phyloP scores from a whole-genome alignment of 2,329 filamentous ascomycete species.

The Endoconidiophora polonica region DNA sequence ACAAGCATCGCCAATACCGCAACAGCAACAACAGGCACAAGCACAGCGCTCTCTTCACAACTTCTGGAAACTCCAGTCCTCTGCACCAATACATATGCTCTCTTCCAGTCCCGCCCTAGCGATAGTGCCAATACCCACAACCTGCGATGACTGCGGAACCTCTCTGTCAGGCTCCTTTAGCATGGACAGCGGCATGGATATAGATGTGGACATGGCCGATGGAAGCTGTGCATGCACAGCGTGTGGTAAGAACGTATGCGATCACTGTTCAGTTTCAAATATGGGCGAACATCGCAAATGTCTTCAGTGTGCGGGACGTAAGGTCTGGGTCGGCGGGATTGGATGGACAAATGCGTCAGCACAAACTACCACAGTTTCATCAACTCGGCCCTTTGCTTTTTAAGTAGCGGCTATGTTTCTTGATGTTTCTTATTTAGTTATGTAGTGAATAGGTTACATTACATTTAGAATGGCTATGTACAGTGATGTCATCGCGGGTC shows the following conservation, averaged over 20 bases:
- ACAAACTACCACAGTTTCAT: background rate
- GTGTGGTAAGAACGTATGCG: conserved; percentile 41
- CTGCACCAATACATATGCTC: conserved; percentile 17
- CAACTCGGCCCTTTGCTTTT: background rate
- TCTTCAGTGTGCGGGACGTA: conserved; percentile 32
- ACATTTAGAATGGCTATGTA: background rate
- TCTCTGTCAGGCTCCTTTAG: background rate
- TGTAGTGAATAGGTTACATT: too few species aligned
- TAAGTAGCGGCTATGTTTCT: background rate
- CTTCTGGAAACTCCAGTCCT: conserved; percentile 40
- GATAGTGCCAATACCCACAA: conserved; percentile 16
- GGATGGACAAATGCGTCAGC: conserved; percentile 1
- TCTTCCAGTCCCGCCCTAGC: background rate
- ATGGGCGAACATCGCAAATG: conserved; percentile 37
- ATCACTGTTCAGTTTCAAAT: conserved; percentile 41
- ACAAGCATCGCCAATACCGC: background rate
- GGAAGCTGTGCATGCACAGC: conserved; percentile 26
- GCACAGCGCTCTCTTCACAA: conserved; percentile 33
- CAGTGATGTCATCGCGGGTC: background rate
- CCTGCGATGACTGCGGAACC: conserved; percentile 38
- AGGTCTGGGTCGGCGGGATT: conserved; percentile 14
- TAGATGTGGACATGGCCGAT: conserved; percentile 20
- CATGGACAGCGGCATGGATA: conserved; percentile 22
- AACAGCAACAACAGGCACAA: background rate
- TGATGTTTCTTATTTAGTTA: too few species aligned